A percentile compares a stretch with the other conserved stretches of the same genome.
These are phyloP conservation scores for Phytophthora chlamydospora DNA, from an alignment of 352 stramenopile species.

Conservation along the genomic window DNA sequence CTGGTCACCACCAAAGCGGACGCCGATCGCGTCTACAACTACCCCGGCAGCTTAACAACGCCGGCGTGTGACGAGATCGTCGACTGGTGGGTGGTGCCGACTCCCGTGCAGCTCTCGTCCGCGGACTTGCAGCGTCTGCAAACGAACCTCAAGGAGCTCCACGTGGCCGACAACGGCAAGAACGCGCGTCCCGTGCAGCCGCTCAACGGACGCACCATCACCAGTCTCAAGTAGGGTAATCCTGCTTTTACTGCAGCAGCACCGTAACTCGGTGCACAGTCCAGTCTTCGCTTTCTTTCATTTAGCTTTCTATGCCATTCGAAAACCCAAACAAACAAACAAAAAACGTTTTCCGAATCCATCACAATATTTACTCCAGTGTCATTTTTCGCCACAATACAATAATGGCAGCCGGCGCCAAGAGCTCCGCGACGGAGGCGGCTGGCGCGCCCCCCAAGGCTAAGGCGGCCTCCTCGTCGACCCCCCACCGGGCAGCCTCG, in stretches of 20 bases:
- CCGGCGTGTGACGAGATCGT: conserved; percentile 53
- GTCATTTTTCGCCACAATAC: too few species aligned
- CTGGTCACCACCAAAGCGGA: conserved; percentile 22
- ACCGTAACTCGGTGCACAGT: too few species aligned
- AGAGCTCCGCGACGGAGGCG: conserved; percentile 9
- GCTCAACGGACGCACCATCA: conserved; percentile 37
- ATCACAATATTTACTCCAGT: too few species aligned
- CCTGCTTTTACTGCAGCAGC: too few species aligned
- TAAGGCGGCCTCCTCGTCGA: conserved; percentile 3
- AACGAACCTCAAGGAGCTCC: conserved; percentile 26
- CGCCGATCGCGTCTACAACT: conserved; percentile 46
- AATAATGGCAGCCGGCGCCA: conserved; percentile 7
- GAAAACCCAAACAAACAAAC: too few species aligned
- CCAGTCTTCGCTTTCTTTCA: too few species aligned
- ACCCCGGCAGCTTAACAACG: conserved; percentile 58
- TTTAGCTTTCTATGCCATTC: too few species aligned
- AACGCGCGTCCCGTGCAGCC: conserved; percentile 39
- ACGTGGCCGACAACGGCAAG: conserved; percentile 40
- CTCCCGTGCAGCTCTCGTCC: conserved; percentile 39
- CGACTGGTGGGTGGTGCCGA: conserved; percentile 64
- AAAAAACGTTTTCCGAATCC: too few species aligned
- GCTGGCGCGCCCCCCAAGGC: neutral
- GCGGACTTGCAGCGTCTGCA: conserved; percentile 37
- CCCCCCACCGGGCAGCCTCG: conserved; percentile 3
- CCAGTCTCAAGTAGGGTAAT: conserved; percentile 10